Base-by-base conservation (phyloP, 371 early-diverging fungal genomes). In the Blakeslea trispora region DNA sequence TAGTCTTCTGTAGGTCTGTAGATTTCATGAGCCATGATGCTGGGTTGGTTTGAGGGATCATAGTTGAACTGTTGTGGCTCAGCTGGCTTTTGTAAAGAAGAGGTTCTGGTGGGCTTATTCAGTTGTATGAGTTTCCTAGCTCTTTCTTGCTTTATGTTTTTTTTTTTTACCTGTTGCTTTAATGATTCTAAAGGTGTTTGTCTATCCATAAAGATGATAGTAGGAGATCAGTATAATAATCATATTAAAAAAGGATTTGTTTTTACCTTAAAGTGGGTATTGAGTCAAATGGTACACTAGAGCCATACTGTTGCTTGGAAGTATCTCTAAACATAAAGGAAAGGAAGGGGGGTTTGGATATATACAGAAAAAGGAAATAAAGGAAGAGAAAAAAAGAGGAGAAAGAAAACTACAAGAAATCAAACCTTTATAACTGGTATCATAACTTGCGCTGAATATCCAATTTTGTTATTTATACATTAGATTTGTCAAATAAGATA, bases 181-280 rank as follows among this genome's bases (percentile, higher is more conserved):
- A 28, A 60, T 21, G 31, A 37, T 45, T 58, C 63, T 19, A 31
- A 35, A 8, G 24, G 45, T 43, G 35, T 18, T 56, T 18, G 53
- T 21, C 45, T 44, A 32, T n/a, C 3, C 19, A 17, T 15, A 19
- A 39, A 14, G 18, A 24, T 8, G 10, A 50, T 13, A n/a, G n/a
- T n/a, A n/a, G n/a, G n/a, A n/a, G n/a, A n/a, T n/a, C n/a, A n/a
- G n/a, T n/a, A n/a, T n/a, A n/a, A n/a, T n/a, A n/a, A n/a, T n/a
- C n/a, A n/a, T n/a, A n/a, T n/a, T 28, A 37, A 19, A 28, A n/a
- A 19, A 28, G 17, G 23, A 17, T 22, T 31, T 19, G 5, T 23
- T 49, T 52, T 59, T 61, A 64, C 64, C 64, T 64, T 10, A 55
- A 58, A 14, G 54, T 64, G 17, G 64, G 64, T 8, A 47, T 64